Evolutionary conservation across 352 stramenopile species (phyloP).

Genomic region (Elongisporangium undulatum): DNA sequence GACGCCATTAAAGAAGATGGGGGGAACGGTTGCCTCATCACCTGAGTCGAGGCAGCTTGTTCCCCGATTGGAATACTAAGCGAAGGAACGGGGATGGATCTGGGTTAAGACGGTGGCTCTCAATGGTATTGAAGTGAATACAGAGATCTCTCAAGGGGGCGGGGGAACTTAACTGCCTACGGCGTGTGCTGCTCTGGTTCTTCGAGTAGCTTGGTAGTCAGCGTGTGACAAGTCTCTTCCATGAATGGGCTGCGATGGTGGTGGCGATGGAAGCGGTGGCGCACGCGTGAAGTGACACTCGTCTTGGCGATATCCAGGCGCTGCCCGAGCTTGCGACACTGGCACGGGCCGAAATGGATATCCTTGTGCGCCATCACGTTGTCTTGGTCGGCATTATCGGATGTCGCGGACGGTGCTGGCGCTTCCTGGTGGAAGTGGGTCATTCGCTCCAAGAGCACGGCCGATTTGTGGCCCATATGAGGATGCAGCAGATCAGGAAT

Average conservation of each 20-base stretch:
- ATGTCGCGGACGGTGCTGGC: slow-evolving; percentile 13
- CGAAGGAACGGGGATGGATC: no score
- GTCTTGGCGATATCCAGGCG: slow-evolving; percentile 18
- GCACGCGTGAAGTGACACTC: not conserved
- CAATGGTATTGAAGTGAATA: not conserved
- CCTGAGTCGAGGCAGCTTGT: not conserved
- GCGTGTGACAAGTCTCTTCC: slow-evolving; percentile 14
- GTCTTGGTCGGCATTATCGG: not conserved
- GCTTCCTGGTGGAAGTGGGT: slow-evolving; percentile 10
- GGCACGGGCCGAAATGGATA: slow-evolving; percentile 19
- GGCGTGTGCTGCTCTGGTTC: slow-evolving; percentile 4
- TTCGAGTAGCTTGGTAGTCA: slow-evolving; percentile 25
- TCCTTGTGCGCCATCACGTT: slow-evolving; percentile 6
- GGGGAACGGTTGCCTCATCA: not conserved
- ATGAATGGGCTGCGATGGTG: slow-evolving; percentile 26
- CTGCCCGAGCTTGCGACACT: slow-evolving; percentile 25
- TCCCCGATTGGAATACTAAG: not conserved
- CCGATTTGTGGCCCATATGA: slow-evolving; percentile 24
- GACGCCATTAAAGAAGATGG: not conserved
- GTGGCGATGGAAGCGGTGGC: slow-evolving; percentile 24
- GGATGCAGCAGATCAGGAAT: slow-evolving; percentile 15
- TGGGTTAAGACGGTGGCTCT: not conserved
- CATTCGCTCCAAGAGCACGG: slow-evolving; percentile 17
- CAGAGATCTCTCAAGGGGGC: no score
- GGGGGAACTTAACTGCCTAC: not conserved